Evolutionary conservation across 441 rosid species (phyloP), one percentile per base, ranked within the genome.

Genomic region (Eugenia klotzschiana): DNA sequence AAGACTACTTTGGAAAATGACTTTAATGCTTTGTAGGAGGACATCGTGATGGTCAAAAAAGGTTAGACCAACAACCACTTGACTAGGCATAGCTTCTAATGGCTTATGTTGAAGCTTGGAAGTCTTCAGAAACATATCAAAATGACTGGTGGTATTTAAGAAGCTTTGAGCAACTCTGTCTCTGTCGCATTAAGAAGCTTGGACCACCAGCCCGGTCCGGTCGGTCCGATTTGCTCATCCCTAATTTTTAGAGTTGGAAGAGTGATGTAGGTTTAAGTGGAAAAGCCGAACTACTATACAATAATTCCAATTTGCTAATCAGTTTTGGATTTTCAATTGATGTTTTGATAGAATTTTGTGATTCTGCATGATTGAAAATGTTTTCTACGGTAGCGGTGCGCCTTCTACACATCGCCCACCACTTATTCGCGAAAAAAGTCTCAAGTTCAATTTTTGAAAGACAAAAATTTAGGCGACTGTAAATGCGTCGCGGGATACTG

Each of bases 401-500:
- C 73, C 73, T 60, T 60, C 73, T 27, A 15, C 22, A 16, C 41
- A 27, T 60, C 18, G 1, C 2, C 73, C 41, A 60, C 29, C 37
- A 60, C 41, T 60, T 29, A 27, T 3, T 27, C 5, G 23, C 5
- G 6, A 60, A 27, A 53, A 54, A 27, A 60, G 4, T 60, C 72
- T 58, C 5, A 27, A 58, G 22, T 58, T 58, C 7, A 27, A 1
- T 25, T 57, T 58, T 58, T 15, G 41, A 16, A 7, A 27, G 22
- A 33, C 3, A 27, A 58, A 58, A 58, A 27, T 15, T 15, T 7
- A 29, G 11, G 2, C 1, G 6, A 3, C 1, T 18, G 54, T 51
- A 2, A 16, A 51, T 18, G 5, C 4, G 0, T 15, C 11, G 16
- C 1, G 0, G 23, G 15, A 3, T 60, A 60, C 3, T 0, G 1